Conservation (phyloP, 1,284 basidiomycete species). For the Pisolithus thermaeus region DNA sequence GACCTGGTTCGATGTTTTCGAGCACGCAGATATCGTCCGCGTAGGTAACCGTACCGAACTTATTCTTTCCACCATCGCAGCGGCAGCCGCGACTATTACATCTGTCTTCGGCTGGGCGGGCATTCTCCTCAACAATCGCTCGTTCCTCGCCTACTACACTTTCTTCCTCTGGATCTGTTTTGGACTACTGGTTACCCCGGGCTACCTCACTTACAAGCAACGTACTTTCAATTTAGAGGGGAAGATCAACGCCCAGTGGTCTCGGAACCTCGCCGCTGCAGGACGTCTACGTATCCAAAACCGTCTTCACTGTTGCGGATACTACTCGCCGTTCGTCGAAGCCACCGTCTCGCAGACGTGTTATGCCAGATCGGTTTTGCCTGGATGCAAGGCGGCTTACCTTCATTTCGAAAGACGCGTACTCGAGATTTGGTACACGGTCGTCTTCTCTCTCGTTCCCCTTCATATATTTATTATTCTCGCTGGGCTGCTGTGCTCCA, state of each 20-base stretch:
- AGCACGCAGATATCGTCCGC: constrained; percentile 39
- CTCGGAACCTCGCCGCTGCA: constrained; percentile 33
- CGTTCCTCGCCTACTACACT: constrained; percentile 45
- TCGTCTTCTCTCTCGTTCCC: constrained; percentile 40
- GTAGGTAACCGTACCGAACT: constrained; percentile 41
- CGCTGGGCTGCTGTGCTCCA: constrained; percentile 40
- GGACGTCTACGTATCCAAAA: constrained; percentile 43
- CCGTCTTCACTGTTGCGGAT: constrained; percentile 44
- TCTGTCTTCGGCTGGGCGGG: constrained; percentile 44
- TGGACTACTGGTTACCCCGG: constrained; percentile 41
- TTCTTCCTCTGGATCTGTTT: constrained; percentile 44
- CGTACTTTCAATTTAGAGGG: constrained; percentile 47
- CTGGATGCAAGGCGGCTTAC: constrained; percentile 43
- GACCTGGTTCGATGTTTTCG: constrained; percentile 46
- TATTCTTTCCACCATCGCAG: constrained; percentile 41
- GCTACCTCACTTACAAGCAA: constrained; percentile 46
- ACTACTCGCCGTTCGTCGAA: constrained; percentile 43
- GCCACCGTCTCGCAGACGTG: constrained; percentile 42
- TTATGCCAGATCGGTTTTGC: constrained; percentile 40
- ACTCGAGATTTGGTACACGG: constrained; percentile 40
- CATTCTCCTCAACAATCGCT: constrained; percentile 46
- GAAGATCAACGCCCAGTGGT: constrained; percentile 48
- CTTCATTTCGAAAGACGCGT: constrained; percentile 37
- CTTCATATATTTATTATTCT: constrained; percentile 40
- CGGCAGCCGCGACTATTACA: constrained; percentile 33